These are phyloP conservation scores for Talaromyces sp. DNA, from an alignment of 2,329 filamentous ascomycete genomes.

Conservation along the genomic window DNA sequence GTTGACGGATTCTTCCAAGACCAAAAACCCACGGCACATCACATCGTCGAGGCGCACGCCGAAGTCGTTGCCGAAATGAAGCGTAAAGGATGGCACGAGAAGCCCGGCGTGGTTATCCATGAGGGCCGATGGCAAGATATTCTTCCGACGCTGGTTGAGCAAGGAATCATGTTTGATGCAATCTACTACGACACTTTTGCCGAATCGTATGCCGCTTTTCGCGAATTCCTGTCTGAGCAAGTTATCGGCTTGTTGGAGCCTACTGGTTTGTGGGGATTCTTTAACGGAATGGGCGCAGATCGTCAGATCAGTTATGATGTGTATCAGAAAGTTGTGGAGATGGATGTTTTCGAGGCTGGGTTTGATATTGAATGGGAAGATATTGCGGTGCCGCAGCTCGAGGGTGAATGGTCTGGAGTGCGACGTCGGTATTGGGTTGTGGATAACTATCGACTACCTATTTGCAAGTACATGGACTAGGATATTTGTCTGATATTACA, in stretches of 20 bases:
- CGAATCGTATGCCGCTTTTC: constrained; percentile 82
- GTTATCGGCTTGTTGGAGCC: constrained; percentile 68
- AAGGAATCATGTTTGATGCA: constrained; percentile 70
- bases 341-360: constrained; percentile 83
- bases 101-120: constrained; percentile 56
- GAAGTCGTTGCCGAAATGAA: constrained; percentile 67
- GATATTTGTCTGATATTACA: background rate
- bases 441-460: constrained; percentile 48
- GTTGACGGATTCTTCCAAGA: constrained; percentile 71
- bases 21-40: constrained; percentile 63
- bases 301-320: constrained; percentile 92
- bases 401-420: constrained; percentile 82
- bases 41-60: constrained; percentile 82
- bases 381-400: constrained; percentile 67
- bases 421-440: constrained; percentile 86
- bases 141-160: constrained; percentile 61
- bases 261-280: constrained; percentile 56
- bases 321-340: constrained; percentile 84
- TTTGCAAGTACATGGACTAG: constrained; percentile 25
- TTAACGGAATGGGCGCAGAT: constrained; percentile 81
- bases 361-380: constrained; percentile 85
- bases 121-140: constrained; percentile 78
- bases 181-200: constrained; percentile 99
- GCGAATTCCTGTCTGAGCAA: constrained; percentile 80
- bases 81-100: constrained; percentile 63